Evolutionary conservation across 192 early-diverging fungal species (phyloP), one percentile per base, ranked within the genome.

Genomic region (Podila epigama): DNA sequence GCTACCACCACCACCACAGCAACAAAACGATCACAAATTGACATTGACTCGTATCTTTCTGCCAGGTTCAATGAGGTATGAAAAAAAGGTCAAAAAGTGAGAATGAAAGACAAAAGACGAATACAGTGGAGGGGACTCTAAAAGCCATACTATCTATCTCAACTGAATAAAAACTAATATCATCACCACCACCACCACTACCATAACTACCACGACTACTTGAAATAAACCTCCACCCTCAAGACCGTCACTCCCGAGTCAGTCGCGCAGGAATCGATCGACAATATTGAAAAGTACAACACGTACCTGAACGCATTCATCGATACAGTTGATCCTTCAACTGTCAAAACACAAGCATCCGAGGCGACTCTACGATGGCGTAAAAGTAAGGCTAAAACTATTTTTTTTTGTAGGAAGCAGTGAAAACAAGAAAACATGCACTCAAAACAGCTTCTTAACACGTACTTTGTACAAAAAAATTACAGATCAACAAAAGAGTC

Each of bases 281-380:
- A 81, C 11, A 65, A 57, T 11, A 75, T 86, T 31, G 37, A 60
- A 6, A 65, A 61, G 18, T 77, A 82, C 42, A 82, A 86, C 55
- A 34, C 25, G 33, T 69, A 79, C 37, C 16, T 81, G 18, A 86
- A 84, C 54, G 82, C 82, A 1, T 84, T 82, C 66, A 42, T 82
- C 51, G 73, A 83, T 29, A 52, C 82, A 7, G 65, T 80, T 22
- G 64, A 73, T 42, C 59, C 57, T 22, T n/a, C 60, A 1, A 34
- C 41, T 4, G 28, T 83, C 37, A 50, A 69, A 15, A 36, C 60
- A 18, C 57, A 69, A 27, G 70, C 75, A 13, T 42, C 44, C 22
- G 69, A 72, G n/a, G 65, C 75, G 25, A 52, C 79, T 29, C 52
- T 50, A 9, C 64, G 82, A 63, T 78, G 72, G 79, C 39, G 52